Conservation (phyloP, 1,284 basidiomycete species). For the Moniliophthora roreri region DNA sequence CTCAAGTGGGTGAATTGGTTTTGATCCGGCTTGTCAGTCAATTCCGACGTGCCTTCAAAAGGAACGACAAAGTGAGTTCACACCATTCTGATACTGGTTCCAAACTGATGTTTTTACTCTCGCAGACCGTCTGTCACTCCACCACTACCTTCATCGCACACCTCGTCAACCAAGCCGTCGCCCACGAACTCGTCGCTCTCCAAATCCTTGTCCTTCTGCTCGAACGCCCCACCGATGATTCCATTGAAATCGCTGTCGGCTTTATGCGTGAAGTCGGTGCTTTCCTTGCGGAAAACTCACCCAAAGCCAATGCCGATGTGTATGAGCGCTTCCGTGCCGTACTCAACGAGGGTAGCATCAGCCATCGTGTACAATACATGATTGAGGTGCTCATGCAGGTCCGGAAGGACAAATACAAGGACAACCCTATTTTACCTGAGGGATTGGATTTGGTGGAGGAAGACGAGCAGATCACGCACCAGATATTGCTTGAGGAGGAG, state of each 20-base stretch:
- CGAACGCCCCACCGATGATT: slow-evolving; percentile 95
- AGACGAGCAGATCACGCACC: slow-evolving; percentile 96
- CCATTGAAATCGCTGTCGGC: slow-evolving; percentile 96
- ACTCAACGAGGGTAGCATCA: slow-evolving; percentile 92
- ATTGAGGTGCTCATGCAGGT: slow-evolving; percentile 99
- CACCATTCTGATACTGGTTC: not conserved
- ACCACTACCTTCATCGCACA: slow-evolving; percentile 97
- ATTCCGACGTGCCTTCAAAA: slow-evolving; percentile 92
- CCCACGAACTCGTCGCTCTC: slow-evolving; percentile 92
- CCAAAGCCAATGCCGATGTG: slow-evolving; percentile 91
- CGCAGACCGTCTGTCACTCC: slow-evolving; percentile 87
- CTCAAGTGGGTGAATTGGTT: slow-evolving; percentile 93
- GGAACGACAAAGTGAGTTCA: slow-evolving; percentile 89
- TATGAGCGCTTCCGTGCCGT: slow-evolving; percentile 97
- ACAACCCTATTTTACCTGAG: slow-evolving; percentile 92
- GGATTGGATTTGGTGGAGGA: slow-evolving; percentile 97
- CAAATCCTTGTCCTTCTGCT: slow-evolving; percentile 94
- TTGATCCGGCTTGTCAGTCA: slow-evolving; percentile 90
- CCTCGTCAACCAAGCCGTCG: slow-evolving; percentile 94
- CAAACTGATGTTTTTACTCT: slow-evolving; percentile 2
- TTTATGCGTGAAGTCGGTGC: slow-evolving; percentile 98
- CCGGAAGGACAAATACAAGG: slow-evolving; percentile 97
- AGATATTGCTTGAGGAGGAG: slow-evolving; percentile 90
- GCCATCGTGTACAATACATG: slow-evolving; percentile 98
- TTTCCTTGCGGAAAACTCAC: slow-evolving; percentile 91